Evolutionary conservation across 1,284 basidiomycete genomes (phyloP).

Genomic region (Leccinum solheimii): DNA sequence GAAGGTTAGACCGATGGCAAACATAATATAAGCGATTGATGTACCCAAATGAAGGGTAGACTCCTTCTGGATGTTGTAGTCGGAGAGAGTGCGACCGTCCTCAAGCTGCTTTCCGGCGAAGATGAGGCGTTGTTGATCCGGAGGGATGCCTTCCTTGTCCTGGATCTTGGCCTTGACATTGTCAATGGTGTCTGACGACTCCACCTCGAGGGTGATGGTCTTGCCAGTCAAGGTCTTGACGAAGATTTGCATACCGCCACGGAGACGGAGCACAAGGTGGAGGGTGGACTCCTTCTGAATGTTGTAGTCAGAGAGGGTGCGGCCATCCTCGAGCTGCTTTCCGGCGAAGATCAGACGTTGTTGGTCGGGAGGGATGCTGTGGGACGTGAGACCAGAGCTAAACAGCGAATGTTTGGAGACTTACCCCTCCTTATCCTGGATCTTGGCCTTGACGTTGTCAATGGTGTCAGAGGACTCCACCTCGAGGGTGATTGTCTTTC

Average conservation of each 20-base stretch:
- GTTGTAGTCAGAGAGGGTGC: constrained; percentile 83
- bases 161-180: constrained; percentile 86
- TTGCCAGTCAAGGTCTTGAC: constrained; percentile 91
- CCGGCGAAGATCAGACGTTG: constrained; percentile 88
- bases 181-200: constrained; percentile 89
- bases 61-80: constrained; percentile 79
- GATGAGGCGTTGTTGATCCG: constrained; percentile 78
- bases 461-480: constrained; percentile 91
- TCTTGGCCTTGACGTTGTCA: constrained; percentile 85
- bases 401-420: constrained; percentile 23
- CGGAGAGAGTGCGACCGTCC: constrained; percentile 81
- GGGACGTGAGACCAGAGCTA: background rate
- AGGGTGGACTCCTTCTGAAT: constrained; percentile 81
- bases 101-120: constrained; percentile 87
- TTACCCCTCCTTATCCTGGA: constrained; percentile 88
- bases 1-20: constrained; percentile 6
- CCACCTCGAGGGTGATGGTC: constrained; percentile 93
- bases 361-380: constrained; percentile 76
- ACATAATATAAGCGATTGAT: background rate
- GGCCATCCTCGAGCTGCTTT: constrained; percentile 83
- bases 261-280: constrained; percentile 82
- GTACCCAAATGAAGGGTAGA: constrained; percentile 63
- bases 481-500: constrained; percentile 93
- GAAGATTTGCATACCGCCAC: constrained; percentile 90
- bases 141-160: constrained; percentile 82